Base-by-base conservation (phyloP, 1,284 basidiomycete genomes). In the Heterobasidion occidentale region DNA sequence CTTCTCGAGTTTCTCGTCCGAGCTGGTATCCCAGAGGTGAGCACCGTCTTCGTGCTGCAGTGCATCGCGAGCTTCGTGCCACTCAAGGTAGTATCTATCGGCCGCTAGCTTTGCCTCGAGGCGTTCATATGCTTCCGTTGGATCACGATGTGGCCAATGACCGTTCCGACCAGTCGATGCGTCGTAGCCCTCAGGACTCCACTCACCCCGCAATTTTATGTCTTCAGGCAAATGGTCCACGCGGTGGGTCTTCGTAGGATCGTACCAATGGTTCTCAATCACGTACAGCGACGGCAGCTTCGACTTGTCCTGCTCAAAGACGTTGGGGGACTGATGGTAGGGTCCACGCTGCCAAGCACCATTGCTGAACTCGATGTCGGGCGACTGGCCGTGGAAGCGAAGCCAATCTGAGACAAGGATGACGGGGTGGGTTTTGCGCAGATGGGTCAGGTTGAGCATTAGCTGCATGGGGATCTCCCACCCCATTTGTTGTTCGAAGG, bases 401-500 rank as follows among this genome's bases (percentile, higher is more conserved):
- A 78, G 65, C 58, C 75, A 79, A 27, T 78, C 77, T 9, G 68
- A 62, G 19, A 71, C 65, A 0, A 72, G 70, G 55, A 77, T 63
- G 27, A 77, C 70, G 4, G 72, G 61, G 51, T 78, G 68, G 2
- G 67, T 63, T 45, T 63, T 57, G 17, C 68, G 72, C 8, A 78
- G 66, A 56, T 72, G 70, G 0, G 76, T 70, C n/a, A 80, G 50
- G 62, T 80, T 74, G 56, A 80, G 64, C 75, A 80, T 79, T 49
- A 70, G 11, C 14, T 64, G 63, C 52, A 68, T 71, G 0, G 75
- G 75, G 57, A 75, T 63, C 46, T 62, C 63, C 69, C 70, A 76
- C 2, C 65, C 74, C 65, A 75, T 72, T 49, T 77, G 75, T 58
- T 74, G 59, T 55, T 75, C 70, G 5, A 70, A 64, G 9, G 76